Evolutionary conservation across 73 alveolate species (phyloP).

Genomic region (Symbiodinium natans): DNA sequence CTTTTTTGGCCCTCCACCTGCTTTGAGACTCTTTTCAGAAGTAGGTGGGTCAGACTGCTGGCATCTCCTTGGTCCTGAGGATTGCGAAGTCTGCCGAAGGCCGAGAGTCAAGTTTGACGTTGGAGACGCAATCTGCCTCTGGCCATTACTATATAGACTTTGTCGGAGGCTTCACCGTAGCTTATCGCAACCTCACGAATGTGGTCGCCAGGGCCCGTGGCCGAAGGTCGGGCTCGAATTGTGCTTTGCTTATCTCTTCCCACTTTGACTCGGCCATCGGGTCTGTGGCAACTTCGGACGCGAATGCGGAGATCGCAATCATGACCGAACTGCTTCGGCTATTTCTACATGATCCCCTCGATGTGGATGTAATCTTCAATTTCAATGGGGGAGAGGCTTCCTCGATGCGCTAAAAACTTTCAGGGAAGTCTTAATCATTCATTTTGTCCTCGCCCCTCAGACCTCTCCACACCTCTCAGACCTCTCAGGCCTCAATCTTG

Average conservation of each 20-base stretch:
- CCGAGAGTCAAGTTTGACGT: neutral
- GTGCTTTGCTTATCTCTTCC: constrained; percentile 72
- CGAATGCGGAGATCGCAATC: constrained; percentile 74
- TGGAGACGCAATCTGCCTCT: constrained; percentile 79
- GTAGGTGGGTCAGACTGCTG: no score
- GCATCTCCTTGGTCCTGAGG: neutral
- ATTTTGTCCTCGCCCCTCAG: no score
- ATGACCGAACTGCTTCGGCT: constrained; percentile 83
- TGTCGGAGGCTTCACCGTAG: neutral
- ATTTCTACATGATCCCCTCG: constrained; percentile 16
- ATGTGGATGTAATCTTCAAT: constrained; percentile 64
- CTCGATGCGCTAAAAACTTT: neutral
- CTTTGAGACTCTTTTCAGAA: no score
- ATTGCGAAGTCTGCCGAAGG: constrained; percentile 36
- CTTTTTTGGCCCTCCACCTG: no score
- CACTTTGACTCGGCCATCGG: constrained; percentile 87
- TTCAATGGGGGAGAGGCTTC: constrained; percentile 76
- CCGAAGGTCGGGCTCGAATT: neutral
- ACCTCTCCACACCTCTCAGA: no score
- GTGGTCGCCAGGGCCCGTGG: constrained; percentile 28
- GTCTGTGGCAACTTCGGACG: constrained; percentile 72
- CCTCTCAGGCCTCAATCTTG: no score
- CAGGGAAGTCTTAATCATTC: no score
- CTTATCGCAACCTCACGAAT: constrained; percentile 35
- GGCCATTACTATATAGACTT: constrained; percentile 75